Evolutionary conservation across 768 basidiomycete genomes (phyloP).

Genomic region (Leccinum variicolor): DNA sequence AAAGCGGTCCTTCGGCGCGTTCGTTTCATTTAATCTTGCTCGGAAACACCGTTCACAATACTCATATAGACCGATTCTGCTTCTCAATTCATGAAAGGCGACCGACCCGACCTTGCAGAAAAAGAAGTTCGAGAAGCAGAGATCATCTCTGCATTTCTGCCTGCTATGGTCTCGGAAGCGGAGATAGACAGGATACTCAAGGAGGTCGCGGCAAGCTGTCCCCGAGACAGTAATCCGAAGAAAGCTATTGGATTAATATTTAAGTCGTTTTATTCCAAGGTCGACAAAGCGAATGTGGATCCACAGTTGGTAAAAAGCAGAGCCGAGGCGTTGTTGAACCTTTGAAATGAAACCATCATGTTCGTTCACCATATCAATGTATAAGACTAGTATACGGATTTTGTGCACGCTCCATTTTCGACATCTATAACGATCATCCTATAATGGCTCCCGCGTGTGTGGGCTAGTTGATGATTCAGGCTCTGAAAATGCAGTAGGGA

Average conservation of each 20-base stretch:
- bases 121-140: slow-evolving; percentile 58
- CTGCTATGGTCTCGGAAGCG: slow-evolving; percentile 52
- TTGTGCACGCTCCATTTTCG: not conserved
- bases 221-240: slow-evolving; percentile 20
- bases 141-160: slow-evolving; percentile 53
- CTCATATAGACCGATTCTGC: slow-evolving; percentile 54
- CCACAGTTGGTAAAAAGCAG: slow-evolving; percentile 53
- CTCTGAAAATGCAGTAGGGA: not conserved
- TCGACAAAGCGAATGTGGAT: slow-evolving; percentile 61
- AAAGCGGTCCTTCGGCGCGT: slow-evolving; percentile 61
- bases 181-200: slow-evolving; percentile 53
- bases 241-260: slow-evolving; percentile 46
- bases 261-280: slow-evolving; percentile 58
- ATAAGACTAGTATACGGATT: not conserved
- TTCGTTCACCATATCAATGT: not conserved
- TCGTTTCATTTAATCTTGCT: slow-evolving; percentile 25
- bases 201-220: slow-evolving; percentile 34
- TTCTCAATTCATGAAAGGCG: slow-evolving; percentile 50
- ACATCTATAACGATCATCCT: not conserved
- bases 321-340: slow-evolving; percentile 38
- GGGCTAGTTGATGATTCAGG: not conserved
- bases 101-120: slow-evolving; percentile 62
- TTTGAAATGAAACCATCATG: slow-evolving; percentile 3
- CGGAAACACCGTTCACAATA: slow-evolving; percentile 5
- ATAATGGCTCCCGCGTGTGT: not conserved